phyloP scores from a whole-genome alignment of 768 basidiomycete genomes.

The Amanita molliuscula region DNA sequence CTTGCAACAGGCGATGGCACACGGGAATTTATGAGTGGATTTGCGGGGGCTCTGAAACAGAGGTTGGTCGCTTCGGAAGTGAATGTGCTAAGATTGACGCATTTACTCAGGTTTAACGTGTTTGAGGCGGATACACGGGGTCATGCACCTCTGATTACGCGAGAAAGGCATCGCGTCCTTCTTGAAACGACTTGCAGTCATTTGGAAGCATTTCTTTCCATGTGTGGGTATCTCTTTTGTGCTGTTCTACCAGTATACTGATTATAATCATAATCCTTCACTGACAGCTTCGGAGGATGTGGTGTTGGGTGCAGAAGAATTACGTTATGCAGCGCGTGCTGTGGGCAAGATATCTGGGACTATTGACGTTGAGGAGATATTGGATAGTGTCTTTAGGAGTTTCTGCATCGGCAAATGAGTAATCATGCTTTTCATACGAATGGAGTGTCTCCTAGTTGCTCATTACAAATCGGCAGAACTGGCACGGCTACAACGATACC shows the following conservation, averaged over 20 bases:
- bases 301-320: slow-evolving; percentile 77
- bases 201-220: slow-evolving; percentile 49
- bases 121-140: slow-evolving; percentile 16
- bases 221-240: slow-evolving; percentile 20
- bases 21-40: slow-evolving; percentile 44
- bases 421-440: slow-evolving; percentile 11
- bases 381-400: slow-evolving; percentile 74
- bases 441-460: too few species aligned
- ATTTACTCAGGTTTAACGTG: slow-evolving; percentile 10
- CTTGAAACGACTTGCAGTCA: slow-evolving; percentile 55
- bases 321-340: slow-evolving; percentile 76
- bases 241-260: neutral
- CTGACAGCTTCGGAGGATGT: slow-evolving; percentile 52
- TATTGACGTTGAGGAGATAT: slow-evolving; percentile 74
- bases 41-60: slow-evolving; percentile 39
- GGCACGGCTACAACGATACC: too few species aligned
- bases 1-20: slow-evolving; percentile 50
- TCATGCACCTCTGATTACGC: slow-evolving; percentile 63
- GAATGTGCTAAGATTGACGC: neutral
- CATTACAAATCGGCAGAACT: too few species aligned
- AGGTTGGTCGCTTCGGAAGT: slow-evolving; percentile 25
- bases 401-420: slow-evolving; percentile 83
- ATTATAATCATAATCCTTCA: neutral
- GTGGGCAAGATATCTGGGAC: slow-evolving; percentile 79
- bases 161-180: slow-evolving; percentile 70